These are phyloP conservation scores for Pythium monospermum DNA, from an alignment of 352 stramenopile species.

Conservation along the genomic window DNA sequence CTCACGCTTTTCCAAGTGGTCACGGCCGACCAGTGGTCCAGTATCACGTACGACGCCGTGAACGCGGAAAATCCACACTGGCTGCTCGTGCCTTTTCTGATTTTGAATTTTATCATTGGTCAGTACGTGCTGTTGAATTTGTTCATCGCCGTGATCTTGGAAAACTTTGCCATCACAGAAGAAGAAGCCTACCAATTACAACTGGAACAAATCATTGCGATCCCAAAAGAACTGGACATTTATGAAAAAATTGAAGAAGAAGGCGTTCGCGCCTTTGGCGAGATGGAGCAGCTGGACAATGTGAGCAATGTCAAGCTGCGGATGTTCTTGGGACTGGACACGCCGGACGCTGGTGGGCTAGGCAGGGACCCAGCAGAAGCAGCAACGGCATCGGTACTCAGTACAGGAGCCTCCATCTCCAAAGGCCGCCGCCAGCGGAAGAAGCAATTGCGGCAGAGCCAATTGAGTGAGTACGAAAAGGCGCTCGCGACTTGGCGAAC, in stretches of 20 bases:
- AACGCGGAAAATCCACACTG: slow-evolving; percentile 58
- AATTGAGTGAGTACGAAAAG: too few relatives aligned
- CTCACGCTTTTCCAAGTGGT: slow-evolving; percentile 76
- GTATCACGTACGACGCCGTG: slow-evolving; percentile 67
- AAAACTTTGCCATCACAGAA: slow-evolving; percentile 79
- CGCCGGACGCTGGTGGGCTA: too few relatives aligned
- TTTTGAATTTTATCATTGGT: slow-evolving; percentile 69
- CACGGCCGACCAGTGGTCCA: slow-evolving; percentile 75
- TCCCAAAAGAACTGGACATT: slow-evolving; percentile 77
- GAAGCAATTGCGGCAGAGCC: not conserved
- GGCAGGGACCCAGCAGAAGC: too few relatives aligned
- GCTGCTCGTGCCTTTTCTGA: slow-evolving; percentile 71
- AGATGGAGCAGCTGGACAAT: slow-evolving; percentile 78
- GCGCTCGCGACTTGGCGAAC: slow-evolving; percentile 3
- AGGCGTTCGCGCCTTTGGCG: slow-evolving; percentile 64
- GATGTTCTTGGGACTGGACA: slow-evolving; percentile 70
- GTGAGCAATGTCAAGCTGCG: slow-evolving; percentile 77
- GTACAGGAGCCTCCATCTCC: not conserved
- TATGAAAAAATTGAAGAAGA: slow-evolving; percentile 80
- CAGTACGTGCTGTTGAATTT: slow-evolving; percentile 80
- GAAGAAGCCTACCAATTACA: slow-evolving; percentile 82
- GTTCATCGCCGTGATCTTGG: slow-evolving; percentile 80
- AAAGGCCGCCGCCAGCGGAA: not conserved
- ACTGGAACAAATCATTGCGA: slow-evolving; percentile 75
- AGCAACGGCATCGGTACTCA: not conserved